phyloP scores from a whole-genome alignment of 257 asterid species.

The Thymus quinquecostatus region DNA sequence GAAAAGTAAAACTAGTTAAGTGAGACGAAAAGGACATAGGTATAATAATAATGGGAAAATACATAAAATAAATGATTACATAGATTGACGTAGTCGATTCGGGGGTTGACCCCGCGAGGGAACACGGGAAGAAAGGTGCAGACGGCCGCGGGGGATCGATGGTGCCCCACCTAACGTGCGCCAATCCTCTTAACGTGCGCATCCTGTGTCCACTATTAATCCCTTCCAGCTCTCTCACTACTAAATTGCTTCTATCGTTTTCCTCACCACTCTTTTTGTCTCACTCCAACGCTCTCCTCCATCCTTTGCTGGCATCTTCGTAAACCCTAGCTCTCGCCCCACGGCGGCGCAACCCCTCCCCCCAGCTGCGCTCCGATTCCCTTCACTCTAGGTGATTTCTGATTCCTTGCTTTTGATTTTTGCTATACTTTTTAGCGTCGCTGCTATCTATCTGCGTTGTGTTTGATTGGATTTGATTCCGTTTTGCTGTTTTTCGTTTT shows the following conservation, averaged over 20 bases:
- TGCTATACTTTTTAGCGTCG: not conserved
- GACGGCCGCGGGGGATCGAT: conserved; percentile 40
- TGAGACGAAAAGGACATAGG: no score
- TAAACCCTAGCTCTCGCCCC: conserved; percentile 40
- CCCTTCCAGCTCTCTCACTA: conserved; percentile 20
- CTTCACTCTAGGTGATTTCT: conserved; percentile 21
- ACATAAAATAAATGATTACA: no score
- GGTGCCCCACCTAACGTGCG: conserved; percentile 32
- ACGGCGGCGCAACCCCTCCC: conserved; percentile 36
- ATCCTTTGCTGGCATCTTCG: conserved; percentile 33
- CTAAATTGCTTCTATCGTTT: conserved; percentile 18
- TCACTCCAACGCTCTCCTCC: conserved; percentile 15
- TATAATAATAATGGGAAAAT: no score
- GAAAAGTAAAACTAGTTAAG: no score
- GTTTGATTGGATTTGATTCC: conserved; percentile 6
- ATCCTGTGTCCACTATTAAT: conserved; percentile 26
- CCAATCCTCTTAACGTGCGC: conserved; percentile 46
- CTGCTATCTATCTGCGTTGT: not conserved
- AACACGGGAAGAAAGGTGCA: conserved; percentile 36
- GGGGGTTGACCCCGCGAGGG: conserved; percentile 25
- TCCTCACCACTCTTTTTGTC: conserved; percentile 32
- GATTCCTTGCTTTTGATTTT: conserved; percentile 2
- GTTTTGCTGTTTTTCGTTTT: not conserved
- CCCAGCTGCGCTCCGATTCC: not conserved
- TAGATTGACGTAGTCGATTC: not conserved